Conservation (phyloP, 2,329 filamentous ascomycete species). For the Fusarium dlaminii region DNA sequence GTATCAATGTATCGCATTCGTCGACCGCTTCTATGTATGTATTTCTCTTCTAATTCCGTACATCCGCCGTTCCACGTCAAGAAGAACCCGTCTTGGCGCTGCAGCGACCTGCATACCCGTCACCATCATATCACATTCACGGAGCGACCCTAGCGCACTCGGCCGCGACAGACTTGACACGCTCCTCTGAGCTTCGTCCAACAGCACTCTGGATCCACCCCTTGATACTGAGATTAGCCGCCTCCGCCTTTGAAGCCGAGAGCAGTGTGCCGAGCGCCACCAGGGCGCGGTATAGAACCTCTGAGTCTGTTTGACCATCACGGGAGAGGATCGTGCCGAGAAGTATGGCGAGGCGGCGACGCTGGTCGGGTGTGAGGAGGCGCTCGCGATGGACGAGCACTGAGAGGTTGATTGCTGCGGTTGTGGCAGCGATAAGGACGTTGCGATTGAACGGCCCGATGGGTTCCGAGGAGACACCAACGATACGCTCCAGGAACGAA, state of each 20-base stretch:
- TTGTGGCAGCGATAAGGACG: conserved; percentile 82
- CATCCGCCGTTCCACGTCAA: conserved; percentile 2
- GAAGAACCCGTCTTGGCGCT: conserved; percentile 17
- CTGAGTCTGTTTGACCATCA: conserved; percentile 73
- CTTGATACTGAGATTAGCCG: conserved; percentile 53
- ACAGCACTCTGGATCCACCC: conserved; percentile 55
- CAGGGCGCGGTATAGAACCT: conserved; percentile 83
- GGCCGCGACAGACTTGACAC: conserved; percentile 47
- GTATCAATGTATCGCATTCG: conserved; percentile 1
- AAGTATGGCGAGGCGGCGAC: conserved; percentile 63
- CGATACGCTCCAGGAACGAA: conserved; percentile 69
- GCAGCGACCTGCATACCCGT: conserved; percentile 11
- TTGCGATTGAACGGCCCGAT: conserved; percentile 76
- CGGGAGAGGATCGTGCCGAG: conserved; percentile 68
- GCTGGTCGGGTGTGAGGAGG: conserved; percentile 47
- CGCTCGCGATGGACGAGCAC: conserved; percentile 70
- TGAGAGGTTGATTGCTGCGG: conserved; percentile 84
- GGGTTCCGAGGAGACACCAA: conserved; percentile 59
- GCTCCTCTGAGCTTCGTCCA: conserved; percentile 57
- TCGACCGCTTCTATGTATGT: conserved; percentile 22
- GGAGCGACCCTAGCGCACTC: conserved; percentile 33
- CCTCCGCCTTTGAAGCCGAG: conserved; percentile 60
- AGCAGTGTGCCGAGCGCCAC: conserved; percentile 82
- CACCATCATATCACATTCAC: conserved; percentile 6
- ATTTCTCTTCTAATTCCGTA: conserved; percentile 1